phyloP scores from a whole-genome alignment of 345 rosid species.

The Heritiera littoralis region DNA sequence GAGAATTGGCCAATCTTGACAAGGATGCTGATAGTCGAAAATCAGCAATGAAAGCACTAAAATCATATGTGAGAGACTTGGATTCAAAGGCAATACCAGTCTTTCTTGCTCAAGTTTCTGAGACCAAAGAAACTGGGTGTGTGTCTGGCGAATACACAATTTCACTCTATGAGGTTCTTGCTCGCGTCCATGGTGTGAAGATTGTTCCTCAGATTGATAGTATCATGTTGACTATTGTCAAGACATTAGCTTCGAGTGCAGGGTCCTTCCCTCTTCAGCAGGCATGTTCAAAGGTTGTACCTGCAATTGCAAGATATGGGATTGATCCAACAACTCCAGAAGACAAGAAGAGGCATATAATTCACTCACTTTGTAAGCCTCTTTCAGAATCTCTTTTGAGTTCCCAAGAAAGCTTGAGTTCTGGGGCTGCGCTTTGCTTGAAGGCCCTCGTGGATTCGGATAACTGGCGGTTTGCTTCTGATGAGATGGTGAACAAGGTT shows the following conservation, averaged over 20 bases:
- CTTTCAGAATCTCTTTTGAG: constrained; percentile 73
- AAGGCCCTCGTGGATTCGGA: constrained; percentile 87
- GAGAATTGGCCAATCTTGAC: constrained; percentile 81
- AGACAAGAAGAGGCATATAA: constrained; percentile 69
- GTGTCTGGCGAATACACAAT: constrained; percentile 84
- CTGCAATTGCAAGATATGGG: constrained; percentile 88
- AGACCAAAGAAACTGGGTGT: constrained; percentile 83
- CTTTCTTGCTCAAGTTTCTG: constrained; percentile 86
- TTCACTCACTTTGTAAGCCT: constrained; percentile 83
- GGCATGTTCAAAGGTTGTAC: constrained; percentile 93
- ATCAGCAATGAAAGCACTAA: constrained; percentile 82
- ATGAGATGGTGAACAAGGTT: constrained; percentile 85
- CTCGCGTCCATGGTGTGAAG: constrained; percentile 90
- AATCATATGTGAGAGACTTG: constrained; percentile 77
- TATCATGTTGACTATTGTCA: constrained; percentile 81
- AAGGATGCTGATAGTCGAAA: constrained; percentile 75
- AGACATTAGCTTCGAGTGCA: constrained; percentile 85
- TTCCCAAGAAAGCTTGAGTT: constrained; percentile 77
- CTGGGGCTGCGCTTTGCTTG: constrained; percentile 90
- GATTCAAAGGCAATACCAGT: constrained; percentile 80
- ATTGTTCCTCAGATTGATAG: constrained; percentile 88
- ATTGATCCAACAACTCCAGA: constrained; percentile 73
- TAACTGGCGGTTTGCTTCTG: constrained; percentile 89
- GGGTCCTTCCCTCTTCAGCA: constrained; percentile 96
- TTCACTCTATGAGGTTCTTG: constrained; percentile 90